Conservation (phyloP, 805 yeast species). For the Pichia manshurica region DNA sequence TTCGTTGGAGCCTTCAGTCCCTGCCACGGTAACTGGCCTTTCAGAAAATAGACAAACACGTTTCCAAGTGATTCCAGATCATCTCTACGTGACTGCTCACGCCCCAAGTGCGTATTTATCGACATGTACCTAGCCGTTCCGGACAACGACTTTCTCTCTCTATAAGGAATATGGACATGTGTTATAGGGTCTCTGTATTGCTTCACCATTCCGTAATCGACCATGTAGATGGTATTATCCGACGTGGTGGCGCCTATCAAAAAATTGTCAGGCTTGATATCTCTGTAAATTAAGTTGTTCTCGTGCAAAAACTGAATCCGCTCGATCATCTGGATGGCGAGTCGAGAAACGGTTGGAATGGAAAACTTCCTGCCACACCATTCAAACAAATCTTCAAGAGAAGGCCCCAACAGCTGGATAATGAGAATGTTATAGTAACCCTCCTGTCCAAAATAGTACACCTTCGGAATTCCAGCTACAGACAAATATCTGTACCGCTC, state of each 20-base stretch:
- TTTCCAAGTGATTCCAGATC: slow-evolving; percentile 79
- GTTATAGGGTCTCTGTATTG: slow-evolving; percentile 77
- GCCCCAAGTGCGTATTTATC: slow-evolving; percentile 78
- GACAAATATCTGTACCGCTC: slow-evolving; percentile 22
- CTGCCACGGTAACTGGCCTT: slow-evolving; percentile 85
- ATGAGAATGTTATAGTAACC: slow-evolving; percentile 75
- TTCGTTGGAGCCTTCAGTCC: slow-evolving; percentile 87
- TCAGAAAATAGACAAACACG: slow-evolving; percentile 70
- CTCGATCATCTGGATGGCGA: slow-evolving; percentile 73
- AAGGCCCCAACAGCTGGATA: slow-evolving; percentile 77
- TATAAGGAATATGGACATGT: slow-evolving; percentile 74
- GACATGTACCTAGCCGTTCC: slow-evolving; percentile 89
- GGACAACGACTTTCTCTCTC: slow-evolving; percentile 72
- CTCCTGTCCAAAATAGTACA: slow-evolving; percentile 80
- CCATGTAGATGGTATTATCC: slow-evolving; percentile 59
- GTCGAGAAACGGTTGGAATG: slow-evolving; percentile 64
- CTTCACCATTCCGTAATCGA: slow-evolving; percentile 85
- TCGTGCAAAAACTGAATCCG: slow-evolving; percentile 70
- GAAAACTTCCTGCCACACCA: slow-evolving; percentile 80
- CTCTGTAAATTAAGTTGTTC: slow-evolving; percentile 72
- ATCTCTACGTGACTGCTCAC: slow-evolving; percentile 80
- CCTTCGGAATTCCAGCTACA: slow-evolving; percentile 67
- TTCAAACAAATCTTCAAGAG: slow-evolving; percentile 76
- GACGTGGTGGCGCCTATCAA: slow-evolving; percentile 57
- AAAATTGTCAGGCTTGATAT: slow-evolving; percentile 80